Evolutionary conservation across 2,329 filamentous ascomycete genomes (phyloP), one percentile per base, ranked within the genome.

Genomic region (Mariannaea sp.): DNA sequence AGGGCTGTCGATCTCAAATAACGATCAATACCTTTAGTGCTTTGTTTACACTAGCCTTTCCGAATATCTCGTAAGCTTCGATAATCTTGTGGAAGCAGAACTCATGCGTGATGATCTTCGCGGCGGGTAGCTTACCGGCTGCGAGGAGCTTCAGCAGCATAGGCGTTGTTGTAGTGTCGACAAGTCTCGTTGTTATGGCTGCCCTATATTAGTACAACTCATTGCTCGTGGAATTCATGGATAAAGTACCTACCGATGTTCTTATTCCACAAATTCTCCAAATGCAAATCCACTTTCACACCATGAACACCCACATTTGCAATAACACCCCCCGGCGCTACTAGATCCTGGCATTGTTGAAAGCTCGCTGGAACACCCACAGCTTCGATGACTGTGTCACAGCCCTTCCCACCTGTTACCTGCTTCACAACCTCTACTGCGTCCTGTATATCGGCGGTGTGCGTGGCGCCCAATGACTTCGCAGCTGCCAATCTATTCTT

Each of bases 221-320:
- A 10, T 16, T 1, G 3, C 16, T 14, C 5, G 2, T 12, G 17
- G 4, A 2, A n/a, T n/a, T n/a, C n/a, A n/a, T n/a, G 2, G 12
- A 27, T 9, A 7, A 16, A 10, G 9, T 5, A 7, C 7, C 4
- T 1, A 79, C 77, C 70, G 40, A 83, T 78, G 58, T 83, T 83
- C 54, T 74, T 73, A 51, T 75, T 70, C 82, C 81, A 85, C 5
- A 84, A 69, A 40, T 71, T 73, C 49, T 84, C 77, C 12, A 85
- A 70, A 32, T 80, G 74, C 33, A 84, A 66, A 49, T 78, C 70
- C 0, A 77, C 81, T 40, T 75, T 77, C n/a, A 69, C 74, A 0
- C 81, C 81, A 59, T 84, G 80, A 6, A 85, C 82, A 7, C 82
- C 82, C 2, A 85, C 74, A 61, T 84, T 85, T 4, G 81, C 81